Evolutionary conservation across 495 filamentous ascomycete genomes (phyloP).

Genomic region (Trichoderma asperelloides): DNA sequence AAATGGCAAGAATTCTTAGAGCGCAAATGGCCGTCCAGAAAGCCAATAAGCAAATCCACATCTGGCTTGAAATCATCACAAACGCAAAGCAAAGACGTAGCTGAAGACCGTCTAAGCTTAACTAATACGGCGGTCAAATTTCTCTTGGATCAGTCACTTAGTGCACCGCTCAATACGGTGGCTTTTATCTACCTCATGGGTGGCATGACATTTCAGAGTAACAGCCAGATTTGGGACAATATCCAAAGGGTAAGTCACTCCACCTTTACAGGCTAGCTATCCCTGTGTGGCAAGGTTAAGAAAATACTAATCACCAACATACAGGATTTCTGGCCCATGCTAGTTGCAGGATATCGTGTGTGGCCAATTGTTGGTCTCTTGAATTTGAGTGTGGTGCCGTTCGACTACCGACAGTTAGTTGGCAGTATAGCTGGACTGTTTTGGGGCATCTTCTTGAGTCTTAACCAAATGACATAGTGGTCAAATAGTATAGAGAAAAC

Average conservation of each 20-base stretch:
- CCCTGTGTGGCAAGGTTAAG: neutral
- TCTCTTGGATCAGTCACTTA: neutral
- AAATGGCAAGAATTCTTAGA: conserved; percentile 5
- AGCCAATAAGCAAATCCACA: neutral
- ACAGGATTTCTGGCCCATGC: conserved; percentile 4
- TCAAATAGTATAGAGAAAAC: neutral
- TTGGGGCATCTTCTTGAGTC: conserved; percentile 1
- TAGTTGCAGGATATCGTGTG: conserved; percentile 1
- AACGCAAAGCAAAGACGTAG: neutral
- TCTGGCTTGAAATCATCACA: neutral
- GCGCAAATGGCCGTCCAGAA: neutral
- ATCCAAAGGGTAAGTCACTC: neutral
- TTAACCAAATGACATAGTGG: neutral
- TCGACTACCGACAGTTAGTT: neutral
- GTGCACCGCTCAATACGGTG: neutral
- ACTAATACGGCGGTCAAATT: neutral
- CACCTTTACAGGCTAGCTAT: neutral
- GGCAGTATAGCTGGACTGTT: neutral
- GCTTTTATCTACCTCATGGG: conserved; percentile 2
- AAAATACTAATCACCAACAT: neutral
- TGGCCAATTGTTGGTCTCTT: neutral
- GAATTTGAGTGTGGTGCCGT: neutral
- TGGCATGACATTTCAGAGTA: conserved; percentile 1
- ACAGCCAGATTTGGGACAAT: neutral
- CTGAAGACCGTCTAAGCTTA: neutral